Evolutionary conservation across 1,139 yeast species (phyloP).

Genomic region (Petasospora fabianii): DNA sequence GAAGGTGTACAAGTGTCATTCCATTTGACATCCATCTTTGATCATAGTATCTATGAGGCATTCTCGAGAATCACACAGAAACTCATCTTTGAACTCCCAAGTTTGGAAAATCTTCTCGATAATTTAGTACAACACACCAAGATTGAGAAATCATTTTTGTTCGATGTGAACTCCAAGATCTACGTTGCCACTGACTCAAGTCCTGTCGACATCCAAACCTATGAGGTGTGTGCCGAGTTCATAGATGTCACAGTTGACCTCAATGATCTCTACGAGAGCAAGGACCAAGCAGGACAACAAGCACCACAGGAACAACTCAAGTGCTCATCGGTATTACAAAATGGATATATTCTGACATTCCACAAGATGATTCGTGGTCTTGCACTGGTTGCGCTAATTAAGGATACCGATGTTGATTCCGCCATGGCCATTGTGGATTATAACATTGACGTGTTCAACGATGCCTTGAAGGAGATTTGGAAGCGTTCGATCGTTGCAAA

Average conservation of each 20-base stretch:
- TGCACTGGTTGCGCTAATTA: slow-evolving; percentile 82
- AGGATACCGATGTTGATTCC: slow-evolving; percentile 58
- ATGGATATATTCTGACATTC: slow-evolving; percentile 77
- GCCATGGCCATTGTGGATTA: slow-evolving; percentile 80
- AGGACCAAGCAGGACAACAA: slow-evolving; percentile 8
- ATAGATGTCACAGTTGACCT: slow-evolving; percentile 91
- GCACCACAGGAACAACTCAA: slow-evolving; percentile 37
- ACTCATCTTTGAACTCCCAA: slow-evolving; percentile 82
- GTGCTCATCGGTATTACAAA: slow-evolving; percentile 72
- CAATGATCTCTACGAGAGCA: slow-evolving; percentile 62
- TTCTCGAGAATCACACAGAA: slow-evolving; percentile 91
- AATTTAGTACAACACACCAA: slow-evolving; percentile 84
- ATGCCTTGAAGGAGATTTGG: slow-evolving; percentile 81
- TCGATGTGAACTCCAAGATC: slow-evolving; percentile 90
- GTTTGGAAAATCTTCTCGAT: slow-evolving; percentile 84
- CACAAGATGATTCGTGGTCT: slow-evolving; percentile 91
- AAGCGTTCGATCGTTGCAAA: slow-evolving; percentile 29
- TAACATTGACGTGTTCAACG: slow-evolving; percentile 78
- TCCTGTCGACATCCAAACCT: slow-evolving; percentile 92
- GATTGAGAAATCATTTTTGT: slow-evolving; percentile 87
- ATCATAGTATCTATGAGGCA: slow-evolving; percentile 94
- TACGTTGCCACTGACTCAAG: slow-evolving; percentile 95
- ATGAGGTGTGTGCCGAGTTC: slow-evolving; percentile 95
- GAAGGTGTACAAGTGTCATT: slow-evolving; percentile 91
- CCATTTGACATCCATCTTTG: slow-evolving; percentile 89